A percentile compares a stretch with the other conserved stretches of the same genome.
Evolutionary conservation across 331 rosid species (phyloP).

Genomic region (Cydonia oblonga): DNA sequence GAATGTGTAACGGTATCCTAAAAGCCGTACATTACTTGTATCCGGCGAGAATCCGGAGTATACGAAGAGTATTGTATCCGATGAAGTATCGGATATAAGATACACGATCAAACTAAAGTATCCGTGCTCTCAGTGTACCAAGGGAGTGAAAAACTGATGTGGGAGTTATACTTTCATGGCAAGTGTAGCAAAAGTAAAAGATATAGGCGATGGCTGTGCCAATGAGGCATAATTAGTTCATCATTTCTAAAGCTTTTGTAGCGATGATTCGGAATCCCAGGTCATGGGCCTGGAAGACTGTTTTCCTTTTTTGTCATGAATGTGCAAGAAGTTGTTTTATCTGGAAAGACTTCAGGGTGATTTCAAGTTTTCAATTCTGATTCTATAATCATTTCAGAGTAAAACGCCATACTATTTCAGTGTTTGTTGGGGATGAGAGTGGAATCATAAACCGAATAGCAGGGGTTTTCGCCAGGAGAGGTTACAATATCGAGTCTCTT

Average conservation of each 20-base stretch:
- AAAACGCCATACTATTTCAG: constrained; percentile 46
- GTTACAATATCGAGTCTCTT: constrained; percentile 58
- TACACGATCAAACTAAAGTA: no score
- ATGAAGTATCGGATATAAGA: no score
- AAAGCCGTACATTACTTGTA: no score
- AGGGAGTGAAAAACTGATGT: not conserved
- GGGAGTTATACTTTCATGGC: not conserved
- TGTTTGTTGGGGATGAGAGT: constrained; percentile 62
- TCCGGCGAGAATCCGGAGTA: no score
- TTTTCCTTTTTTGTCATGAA: not conserved
- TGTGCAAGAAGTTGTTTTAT: not conserved
- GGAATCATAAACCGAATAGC: constrained; percentile 62
- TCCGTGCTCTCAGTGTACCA: not conserved
- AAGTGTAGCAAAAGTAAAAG: not conserved
- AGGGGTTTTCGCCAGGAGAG: constrained; percentile 56
- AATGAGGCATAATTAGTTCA: not conserved
- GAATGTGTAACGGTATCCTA: no score
- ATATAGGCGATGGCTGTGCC: not conserved
- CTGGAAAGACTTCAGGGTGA: not conserved
- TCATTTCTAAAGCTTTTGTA: not conserved
- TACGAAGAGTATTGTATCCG: no score
- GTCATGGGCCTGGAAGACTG: not conserved
- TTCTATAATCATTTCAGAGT: constrained; percentile 27
- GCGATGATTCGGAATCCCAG: not conserved
- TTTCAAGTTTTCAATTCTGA: not conserved